Percentiles rank a stretch among this genome's conserved stretches.
These are phyloP conservation scores for Cladophialophora psammophila DNA, from an alignment of 2,329 filamentous ascomycete species.

Conservation along the genomic window DNA sequence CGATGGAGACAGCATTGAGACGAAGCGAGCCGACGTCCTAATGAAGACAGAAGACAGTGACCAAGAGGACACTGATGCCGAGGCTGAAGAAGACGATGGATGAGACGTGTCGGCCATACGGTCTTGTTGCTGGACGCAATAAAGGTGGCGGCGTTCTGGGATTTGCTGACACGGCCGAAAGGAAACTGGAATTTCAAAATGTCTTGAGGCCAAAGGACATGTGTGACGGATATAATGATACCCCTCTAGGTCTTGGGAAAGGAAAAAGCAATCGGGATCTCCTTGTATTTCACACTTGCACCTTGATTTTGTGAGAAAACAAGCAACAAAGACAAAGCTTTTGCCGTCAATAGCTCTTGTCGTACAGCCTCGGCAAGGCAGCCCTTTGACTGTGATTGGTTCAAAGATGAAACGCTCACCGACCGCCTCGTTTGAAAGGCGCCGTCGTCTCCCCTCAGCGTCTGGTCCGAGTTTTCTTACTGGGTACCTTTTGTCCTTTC, in stretches of 20 bases:
- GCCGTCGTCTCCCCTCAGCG: not conserved
- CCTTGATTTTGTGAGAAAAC: not conserved
- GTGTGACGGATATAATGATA: conserved; percentile 32
- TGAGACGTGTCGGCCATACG: not conserved
- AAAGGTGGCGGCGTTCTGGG: not conserved
- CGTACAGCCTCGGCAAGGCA: not conserved
- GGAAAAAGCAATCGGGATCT: not conserved
- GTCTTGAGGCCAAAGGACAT: conserved; percentile 11
- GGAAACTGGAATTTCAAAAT: not conserved
- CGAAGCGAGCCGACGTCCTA: conserved; percentile 3
- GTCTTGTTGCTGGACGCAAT: not conserved
- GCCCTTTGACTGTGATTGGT: not conserved
- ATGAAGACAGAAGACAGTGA: conserved; percentile 9
- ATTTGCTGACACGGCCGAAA: not conserved
- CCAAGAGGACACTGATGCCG: conserved; percentile 25
- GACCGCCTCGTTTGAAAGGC: conserved; percentile 2
- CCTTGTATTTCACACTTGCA: not conserved
- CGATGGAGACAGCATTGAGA: conserved; percentile 1
- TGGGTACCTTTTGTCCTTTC: too few relatives aligned
- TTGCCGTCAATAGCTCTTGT: not conserved
- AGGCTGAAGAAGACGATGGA: conserved; percentile 28
- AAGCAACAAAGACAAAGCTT: not conserved
- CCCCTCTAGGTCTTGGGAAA: conserved; percentile 17
- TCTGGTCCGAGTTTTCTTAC: not conserved
- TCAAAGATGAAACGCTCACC: not conserved